Conservation (phyloP, 176 grass and related monocot species). For the Paspalum vaginatum region DNA sequence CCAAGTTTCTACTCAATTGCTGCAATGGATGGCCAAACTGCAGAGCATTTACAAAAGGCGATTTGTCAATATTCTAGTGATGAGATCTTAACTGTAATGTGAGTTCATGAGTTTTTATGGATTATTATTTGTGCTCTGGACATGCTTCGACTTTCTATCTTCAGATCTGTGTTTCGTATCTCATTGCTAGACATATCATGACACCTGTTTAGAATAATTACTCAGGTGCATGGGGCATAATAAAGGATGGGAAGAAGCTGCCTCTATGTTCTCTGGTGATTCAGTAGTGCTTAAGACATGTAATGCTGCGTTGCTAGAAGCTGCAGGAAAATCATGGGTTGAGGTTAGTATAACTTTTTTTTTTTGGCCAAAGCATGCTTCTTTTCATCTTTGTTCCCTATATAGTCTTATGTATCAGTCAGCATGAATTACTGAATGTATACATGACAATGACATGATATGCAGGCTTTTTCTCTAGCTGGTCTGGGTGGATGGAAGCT, state of each 20-base stretch:
- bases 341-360: conserved; percentile 56
- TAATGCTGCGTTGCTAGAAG: conserved; percentile 91
- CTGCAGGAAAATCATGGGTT: conserved; percentile 85
- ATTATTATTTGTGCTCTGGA: not conserved
- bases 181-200: conserved; percentile 26
- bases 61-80: conserved; percentile 79
- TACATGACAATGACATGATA: not conserved
- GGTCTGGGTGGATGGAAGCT: conserved; percentile 95
- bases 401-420: not conserved
- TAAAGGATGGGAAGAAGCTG: conserved; percentile 97
- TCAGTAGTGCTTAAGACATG: conserved; percentile 75
- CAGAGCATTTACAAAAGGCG: conserved; percentile 83
- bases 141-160: not conserved
- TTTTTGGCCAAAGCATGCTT: conserved; percentile 1
- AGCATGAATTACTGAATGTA: not conserved
- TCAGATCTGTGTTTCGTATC: not conserved
- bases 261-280: conserved; percentile 86
- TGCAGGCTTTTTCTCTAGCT: conserved; percentile 80
- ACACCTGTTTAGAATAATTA: conserved; percentile 31
- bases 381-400: not conserved
- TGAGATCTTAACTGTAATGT: conserved; percentile 93
- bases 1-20: conserved; percentile 98
- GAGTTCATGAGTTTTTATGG: conserved; percentile 27
- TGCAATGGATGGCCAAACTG: conserved; percentile 93
- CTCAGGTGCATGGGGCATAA: conserved; percentile 99